Percentiles rank a stretch among this genome's conserved stretches.
phyloP scores from a whole-genome alignment of 1,284 basidiomycete genomes.

The Pseudozyma tsukubaensis region DNA sequence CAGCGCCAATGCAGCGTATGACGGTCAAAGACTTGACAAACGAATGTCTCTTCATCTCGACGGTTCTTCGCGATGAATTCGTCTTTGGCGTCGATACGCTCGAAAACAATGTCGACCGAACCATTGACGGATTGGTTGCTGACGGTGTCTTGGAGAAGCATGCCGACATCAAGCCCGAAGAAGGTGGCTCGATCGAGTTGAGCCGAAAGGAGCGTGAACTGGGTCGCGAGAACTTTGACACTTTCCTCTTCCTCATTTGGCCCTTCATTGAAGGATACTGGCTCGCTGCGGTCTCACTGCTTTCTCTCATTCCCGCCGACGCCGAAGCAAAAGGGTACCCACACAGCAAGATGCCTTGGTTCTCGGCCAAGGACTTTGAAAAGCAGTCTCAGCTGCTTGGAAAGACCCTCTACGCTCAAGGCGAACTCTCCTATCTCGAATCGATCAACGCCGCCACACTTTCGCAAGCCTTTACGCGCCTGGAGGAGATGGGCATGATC shows the following conservation, averaged over 20 bases:
- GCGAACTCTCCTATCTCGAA: slow-evolving; percentile 69
- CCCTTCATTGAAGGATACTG: slow-evolving; percentile 68
- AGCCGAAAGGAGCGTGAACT: slow-evolving; percentile 57
- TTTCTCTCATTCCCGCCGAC: slow-evolving; percentile 60
- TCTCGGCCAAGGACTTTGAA: slow-evolving; percentile 67
- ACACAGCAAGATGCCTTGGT: slow-evolving; percentile 62
- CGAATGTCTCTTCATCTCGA: slow-evolving; percentile 66
- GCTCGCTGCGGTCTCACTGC: slow-evolving; percentile 68
- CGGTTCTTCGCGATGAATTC: slow-evolving; percentile 69
- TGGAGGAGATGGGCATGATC: slow-evolving; percentile 62
- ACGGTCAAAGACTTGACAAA: slow-evolving; percentile 47
- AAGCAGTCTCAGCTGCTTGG: slow-evolving; percentile 68
- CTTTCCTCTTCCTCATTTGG: slow-evolving; percentile 64
- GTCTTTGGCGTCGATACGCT: slow-evolving; percentile 67
- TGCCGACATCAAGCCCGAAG: slow-evolving; percentile 31
- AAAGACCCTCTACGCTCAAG: slow-evolving; percentile 68
- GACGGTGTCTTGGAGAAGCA: slow-evolving; percentile 41
- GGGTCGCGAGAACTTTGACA: slow-evolving; percentile 68
- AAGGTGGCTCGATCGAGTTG: slow-evolving; percentile 47
- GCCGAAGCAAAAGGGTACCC: slow-evolving; percentile 32
- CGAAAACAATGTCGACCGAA: slow-evolving; percentile 64
- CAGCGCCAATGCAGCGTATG: slow-evolving; percentile 66
- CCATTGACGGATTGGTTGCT: slow-evolving; percentile 51
- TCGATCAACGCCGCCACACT: slow-evolving; percentile 62
- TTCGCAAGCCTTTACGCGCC: slow-evolving; percentile 56